A percentile compares a stretch with the other conserved stretches of the same genome.
phyloP scores from a whole-genome alignment of 257 asterid genomes.

The Anisodus acutangulus region DNA sequence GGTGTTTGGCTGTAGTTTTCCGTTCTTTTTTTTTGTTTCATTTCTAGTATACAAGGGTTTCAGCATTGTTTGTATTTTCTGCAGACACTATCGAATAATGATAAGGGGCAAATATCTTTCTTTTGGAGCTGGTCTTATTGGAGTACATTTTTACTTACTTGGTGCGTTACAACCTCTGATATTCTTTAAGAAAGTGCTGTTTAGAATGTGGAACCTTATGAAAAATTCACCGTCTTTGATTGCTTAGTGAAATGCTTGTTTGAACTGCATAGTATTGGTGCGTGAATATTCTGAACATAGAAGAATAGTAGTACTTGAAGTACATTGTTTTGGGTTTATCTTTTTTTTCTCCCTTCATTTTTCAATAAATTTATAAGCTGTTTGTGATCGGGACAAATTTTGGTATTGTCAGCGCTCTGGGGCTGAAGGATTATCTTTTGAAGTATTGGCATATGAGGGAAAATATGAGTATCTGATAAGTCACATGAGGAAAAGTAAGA shows the following conservation, averaged over 20 bases:
- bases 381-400: not conserved
- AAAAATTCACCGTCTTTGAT: not conserved
- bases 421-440: not conserved
- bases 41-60: constrained; percentile 5
- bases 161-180: constrained; percentile 45
- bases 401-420: not conserved
- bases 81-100: constrained; percentile 58
- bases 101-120: constrained; percentile 65
- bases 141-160: constrained; percentile 81
- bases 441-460: not conserved
- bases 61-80: constrained; percentile 12
- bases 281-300: not conserved
- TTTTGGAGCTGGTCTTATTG: constrained; percentile 90
- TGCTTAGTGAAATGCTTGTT: constrained; percentile 2
- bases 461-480: not conserved
- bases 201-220: not conserved
- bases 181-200: not conserved
- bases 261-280: not conserved
- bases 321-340: not conserved
- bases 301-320: not conserved
- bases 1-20: too few relatives aligned
- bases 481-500: constrained; percentile 2
- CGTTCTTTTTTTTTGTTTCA: not conserved
- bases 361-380: not conserved
- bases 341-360: not conserved